Percentiles rank a stretch among this genome's conserved stretches.
phyloP scores from a whole-genome alignment of 192 early-diverging fungal species.

The Podila epicladia region DNA sequence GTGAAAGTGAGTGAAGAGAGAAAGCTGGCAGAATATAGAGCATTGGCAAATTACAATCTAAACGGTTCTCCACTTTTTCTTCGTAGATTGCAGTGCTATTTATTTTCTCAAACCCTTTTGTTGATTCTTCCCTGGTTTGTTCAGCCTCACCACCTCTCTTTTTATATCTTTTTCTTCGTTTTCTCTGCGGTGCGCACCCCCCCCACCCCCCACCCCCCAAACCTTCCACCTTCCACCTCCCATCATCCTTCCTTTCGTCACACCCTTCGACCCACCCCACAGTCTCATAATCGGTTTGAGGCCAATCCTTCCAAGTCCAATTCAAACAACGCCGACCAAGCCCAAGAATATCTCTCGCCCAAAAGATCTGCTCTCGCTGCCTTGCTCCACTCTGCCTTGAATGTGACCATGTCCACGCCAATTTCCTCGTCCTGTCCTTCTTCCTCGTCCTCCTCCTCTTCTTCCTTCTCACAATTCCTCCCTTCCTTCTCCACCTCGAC shows the following conservation, averaged over 20 bases:
- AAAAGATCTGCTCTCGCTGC: no score
- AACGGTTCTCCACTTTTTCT: no score
- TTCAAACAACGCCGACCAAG: no score
- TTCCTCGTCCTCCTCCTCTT: neutral
- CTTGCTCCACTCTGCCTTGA: neutral
- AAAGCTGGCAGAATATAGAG: no score
- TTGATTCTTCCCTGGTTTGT: constrained; percentile 6
- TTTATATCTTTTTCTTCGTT: neutral
- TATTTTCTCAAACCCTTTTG: neutral
- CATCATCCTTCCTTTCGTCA: neutral
- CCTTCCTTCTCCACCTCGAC: constrained; percentile 7
- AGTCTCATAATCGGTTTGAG: no score
- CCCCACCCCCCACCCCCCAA: no score
- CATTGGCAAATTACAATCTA: no score
- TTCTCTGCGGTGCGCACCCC: neutral
- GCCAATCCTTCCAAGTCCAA: no score
- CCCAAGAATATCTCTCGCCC: no score
- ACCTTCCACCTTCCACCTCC: neutral
- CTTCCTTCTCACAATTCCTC: constrained; percentile 4
- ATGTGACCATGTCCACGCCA: neutral
- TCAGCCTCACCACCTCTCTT: neutral
- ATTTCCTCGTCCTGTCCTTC: constrained; percentile 1
- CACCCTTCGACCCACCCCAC: no score
- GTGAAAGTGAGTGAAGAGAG: no score
- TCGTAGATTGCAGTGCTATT: no score